Evolutionary conservation across 768 basidiomycete genomes (phyloP).

Genomic region (Ephemerocybe angulata): DNA sequence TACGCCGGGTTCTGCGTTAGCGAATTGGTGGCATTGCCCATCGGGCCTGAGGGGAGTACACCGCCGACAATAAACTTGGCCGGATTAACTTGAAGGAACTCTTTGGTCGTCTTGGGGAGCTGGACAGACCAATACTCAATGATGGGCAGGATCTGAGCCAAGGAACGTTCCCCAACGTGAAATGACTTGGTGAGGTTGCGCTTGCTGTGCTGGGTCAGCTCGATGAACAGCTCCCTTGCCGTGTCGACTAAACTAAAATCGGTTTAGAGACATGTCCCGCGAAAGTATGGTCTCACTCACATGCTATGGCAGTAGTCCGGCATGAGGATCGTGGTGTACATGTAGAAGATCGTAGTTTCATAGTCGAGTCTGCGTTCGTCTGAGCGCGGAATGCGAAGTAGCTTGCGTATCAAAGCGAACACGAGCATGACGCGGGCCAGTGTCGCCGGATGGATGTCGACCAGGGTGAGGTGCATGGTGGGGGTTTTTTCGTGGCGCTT

Average conservation of each 20-base stretch:
- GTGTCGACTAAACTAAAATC: constrained; percentile 9
- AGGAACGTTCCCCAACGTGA: constrained; percentile 10
- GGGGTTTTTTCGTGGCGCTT: background rate
- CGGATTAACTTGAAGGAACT: constrained; percentile 11
- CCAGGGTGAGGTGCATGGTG: constrained; percentile 16
- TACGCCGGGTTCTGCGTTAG: constrained; percentile 1
- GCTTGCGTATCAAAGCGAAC: constrained; percentile 11
- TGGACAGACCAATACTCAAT: constrained; percentile 18
- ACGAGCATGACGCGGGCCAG: constrained; percentile 18
- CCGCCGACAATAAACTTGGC: background rate
- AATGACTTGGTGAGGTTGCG: background rate
- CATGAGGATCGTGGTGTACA: constrained; percentile 15
- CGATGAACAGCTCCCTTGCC: constrained; percentile 9
- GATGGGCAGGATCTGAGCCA: constrained; percentile 12
- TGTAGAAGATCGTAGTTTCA: constrained; percentile 16
- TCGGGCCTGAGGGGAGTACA: background rate
- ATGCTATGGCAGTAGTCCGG: constrained; percentile 16
- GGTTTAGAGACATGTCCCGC: background rate
- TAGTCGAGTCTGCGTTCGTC: constrained; percentile 7
- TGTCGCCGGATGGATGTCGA: constrained; percentile 22
- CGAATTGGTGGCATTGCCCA: background rate
- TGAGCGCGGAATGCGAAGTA: background rate
- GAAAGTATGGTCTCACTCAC: constrained; percentile 7
- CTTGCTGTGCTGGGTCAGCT: constrained; percentile 7
- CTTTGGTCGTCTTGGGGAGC: constrained; percentile 14